Conservation (phyloP, 176 grass and related monocot species). For the Themeda triandra region DNA sequence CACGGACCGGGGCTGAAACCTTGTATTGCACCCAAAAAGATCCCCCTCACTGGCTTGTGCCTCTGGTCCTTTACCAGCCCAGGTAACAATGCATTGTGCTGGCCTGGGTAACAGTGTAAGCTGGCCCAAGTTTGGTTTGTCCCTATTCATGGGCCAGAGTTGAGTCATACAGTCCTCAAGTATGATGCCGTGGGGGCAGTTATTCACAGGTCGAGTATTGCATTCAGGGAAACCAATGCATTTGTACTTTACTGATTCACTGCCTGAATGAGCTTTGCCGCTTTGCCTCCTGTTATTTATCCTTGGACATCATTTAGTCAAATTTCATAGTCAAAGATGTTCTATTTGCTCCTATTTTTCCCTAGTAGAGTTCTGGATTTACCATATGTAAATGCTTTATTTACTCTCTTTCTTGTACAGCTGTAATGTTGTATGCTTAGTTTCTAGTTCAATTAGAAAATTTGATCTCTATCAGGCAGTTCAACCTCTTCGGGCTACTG, state of each 20-base stretch:
- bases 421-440: neutral
- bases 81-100: no score
- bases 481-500: slow-evolving; percentile 23
- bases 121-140: neutral
- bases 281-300: neutral
- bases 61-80: neutral
- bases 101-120: neutral
- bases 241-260: neutral
- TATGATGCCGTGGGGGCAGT: neutral
- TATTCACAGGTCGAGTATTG: neutral
- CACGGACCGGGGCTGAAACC: neutral
- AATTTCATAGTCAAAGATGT: slow-evolving; percentile 16
- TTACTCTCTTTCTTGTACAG: neutral
- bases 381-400: neutral
- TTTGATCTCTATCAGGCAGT: slow-evolving; percentile 29
- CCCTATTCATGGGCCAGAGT: neutral
- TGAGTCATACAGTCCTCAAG: neutral
- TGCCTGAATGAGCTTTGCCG: neutral
- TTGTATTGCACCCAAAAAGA: neutral
- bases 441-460: neutral
- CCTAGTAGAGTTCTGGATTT: neutral
- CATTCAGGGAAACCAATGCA: neutral
- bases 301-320: neutral
- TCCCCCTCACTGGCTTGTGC: neutral
- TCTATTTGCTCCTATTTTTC: neutral